These are phyloP conservation scores for Diaporthe helianthi DNA, from an alignment of 2,329 filamentous ascomycete species.

Conservation along the genomic window DNA sequence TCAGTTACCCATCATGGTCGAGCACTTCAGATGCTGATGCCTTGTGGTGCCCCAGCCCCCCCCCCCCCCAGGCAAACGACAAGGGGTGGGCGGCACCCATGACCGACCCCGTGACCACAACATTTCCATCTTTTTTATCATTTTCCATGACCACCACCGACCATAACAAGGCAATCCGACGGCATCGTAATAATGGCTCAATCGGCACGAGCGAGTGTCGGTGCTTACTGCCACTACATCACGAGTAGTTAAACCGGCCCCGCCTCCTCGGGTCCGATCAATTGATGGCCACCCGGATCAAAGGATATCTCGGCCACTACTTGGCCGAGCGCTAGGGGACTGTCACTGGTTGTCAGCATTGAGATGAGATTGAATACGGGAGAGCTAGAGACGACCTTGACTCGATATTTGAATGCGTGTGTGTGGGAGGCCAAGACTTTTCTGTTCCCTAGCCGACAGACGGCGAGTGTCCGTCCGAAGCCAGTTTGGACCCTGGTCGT, in stretches of 20 bases:
- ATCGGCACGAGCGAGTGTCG: not conserved
- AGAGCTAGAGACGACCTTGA: slow-evolving; percentile 4
- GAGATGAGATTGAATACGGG: not conserved
- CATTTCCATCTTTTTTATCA: not conserved
- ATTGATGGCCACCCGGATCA: not conserved
- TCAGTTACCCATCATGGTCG: too few relatives aligned
- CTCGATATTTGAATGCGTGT: slow-evolving; percentile 10
- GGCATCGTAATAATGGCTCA: not conserved
- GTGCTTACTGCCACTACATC: not conserved
- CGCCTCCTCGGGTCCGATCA: not conserved
- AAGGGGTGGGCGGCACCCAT: not conserved
- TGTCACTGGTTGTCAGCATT: not conserved
- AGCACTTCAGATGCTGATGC: too few relatives aligned
- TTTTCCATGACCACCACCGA: not conserved
- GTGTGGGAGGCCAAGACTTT: slow-evolving; percentile 10
- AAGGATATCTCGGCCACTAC: not conserved
- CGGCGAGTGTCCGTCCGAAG: slow-evolving; percentile 17
- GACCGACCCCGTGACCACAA: not conserved
- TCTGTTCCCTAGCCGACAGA: not conserved
- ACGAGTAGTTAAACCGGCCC: not conserved
- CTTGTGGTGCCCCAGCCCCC: too few relatives aligned
- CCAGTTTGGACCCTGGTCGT: slow-evolving; percentile 6
- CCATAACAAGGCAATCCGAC: not conserved
- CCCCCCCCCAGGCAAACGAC: not conserved
- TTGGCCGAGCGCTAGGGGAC: not conserved